Evolutionary conservation across 768 basidiomycete species (phyloP).

Genomic region (Boletus sp.): DNA sequence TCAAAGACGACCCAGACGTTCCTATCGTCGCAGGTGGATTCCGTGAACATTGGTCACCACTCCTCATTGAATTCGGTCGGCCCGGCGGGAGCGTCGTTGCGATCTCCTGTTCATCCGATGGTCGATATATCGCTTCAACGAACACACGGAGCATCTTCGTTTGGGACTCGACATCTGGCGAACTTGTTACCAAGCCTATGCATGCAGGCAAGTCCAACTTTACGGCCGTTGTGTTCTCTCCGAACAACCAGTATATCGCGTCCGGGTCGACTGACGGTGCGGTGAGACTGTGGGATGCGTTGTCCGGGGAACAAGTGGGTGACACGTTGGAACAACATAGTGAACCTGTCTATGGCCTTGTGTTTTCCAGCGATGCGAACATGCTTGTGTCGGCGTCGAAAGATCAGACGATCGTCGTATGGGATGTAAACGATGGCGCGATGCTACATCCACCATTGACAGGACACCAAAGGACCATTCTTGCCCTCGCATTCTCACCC

Average conservation of each 20-base stretch:
- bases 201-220: slow-evolving; percentile 10
- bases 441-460: slow-evolving; percentile 14
- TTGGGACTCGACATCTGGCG: slow-evolving; percentile 30
- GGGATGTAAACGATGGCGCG: slow-evolving; percentile 18
- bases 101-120: slow-evolving; percentile 27
- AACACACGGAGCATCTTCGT: slow-evolving; percentile 16
- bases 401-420: slow-evolving; percentile 26
- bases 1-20: slow-evolving; percentile 23
- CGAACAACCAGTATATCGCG: slow-evolving; percentile 23
- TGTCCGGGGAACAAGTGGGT: slow-evolving; percentile 21
- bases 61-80: slow-evolving; percentile 28
- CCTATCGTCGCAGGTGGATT: slow-evolving; percentile 28
- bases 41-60: slow-evolving; percentile 30
- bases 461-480: slow-evolving; percentile 25
- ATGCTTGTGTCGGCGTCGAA: slow-evolving; percentile 26
- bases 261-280: slow-evolving; percentile 23
- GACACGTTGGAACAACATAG: slow-evolving; percentile 18
- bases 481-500: slow-evolving; percentile 31
- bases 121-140: slow-evolving; percentile 28
- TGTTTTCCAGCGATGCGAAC: slow-evolving; percentile 28
- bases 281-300: slow-evolving; percentile 26
- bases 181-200: slow-evolving; percentile 21
- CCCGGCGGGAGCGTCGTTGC: slow-evolving; percentile 13
- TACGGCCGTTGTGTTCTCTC: slow-evolving; percentile 27
- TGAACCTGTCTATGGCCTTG: slow-evolving; percentile 24